Percentiles rank a stretch among this genome's conserved stretches.
phyloP scores from a whole-genome alignment of 306 rosid species.

The Lathyrus tuberosus region DNA sequence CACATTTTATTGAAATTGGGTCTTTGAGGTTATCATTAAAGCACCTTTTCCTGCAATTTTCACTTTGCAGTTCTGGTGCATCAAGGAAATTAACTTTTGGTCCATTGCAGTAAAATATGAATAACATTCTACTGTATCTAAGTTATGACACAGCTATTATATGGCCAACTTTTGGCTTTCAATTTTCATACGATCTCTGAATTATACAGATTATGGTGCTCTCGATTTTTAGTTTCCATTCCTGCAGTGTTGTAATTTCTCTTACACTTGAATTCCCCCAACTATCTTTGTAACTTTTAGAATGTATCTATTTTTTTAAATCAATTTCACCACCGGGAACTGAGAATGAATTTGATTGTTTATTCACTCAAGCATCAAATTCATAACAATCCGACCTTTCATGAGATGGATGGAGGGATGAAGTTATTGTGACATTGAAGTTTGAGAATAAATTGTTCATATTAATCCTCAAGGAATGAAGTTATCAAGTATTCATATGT shows the following conservation, averaged over 20 bases:
- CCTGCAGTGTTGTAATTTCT: too few species aligned
- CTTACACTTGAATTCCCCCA: too few species aligned
- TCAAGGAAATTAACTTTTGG: constrained; percentile 56
- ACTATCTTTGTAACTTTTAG: too few species aligned
- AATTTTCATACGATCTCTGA: too few species aligned
- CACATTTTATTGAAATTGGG: constrained; percentile 50
- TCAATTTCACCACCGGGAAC: too few species aligned
- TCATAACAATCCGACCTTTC: background rate
- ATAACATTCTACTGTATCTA: constrained; percentile 3
- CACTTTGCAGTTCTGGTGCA: constrained; percentile 62
- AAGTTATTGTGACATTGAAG: background rate
- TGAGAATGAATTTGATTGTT: too few species aligned
- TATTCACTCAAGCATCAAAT: too few species aligned
- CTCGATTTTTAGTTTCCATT: too few species aligned
- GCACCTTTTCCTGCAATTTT: constrained; percentile 24
- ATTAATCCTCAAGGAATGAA: constrained; percentile 12
- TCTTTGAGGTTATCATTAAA: background rate
- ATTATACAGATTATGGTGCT: too few species aligned
- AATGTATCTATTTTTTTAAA: too few species aligned
- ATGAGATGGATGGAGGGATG: background rate
- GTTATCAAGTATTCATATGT: constrained; percentile 1
- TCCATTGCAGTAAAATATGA: too few species aligned
- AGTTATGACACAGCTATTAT: background rate
- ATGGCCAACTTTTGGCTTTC: too few species aligned
- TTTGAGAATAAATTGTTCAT: background rate